Conservation (phyloP, 2,329 filamentous ascomycete genomes). For the Venturia effusa region DNA sequence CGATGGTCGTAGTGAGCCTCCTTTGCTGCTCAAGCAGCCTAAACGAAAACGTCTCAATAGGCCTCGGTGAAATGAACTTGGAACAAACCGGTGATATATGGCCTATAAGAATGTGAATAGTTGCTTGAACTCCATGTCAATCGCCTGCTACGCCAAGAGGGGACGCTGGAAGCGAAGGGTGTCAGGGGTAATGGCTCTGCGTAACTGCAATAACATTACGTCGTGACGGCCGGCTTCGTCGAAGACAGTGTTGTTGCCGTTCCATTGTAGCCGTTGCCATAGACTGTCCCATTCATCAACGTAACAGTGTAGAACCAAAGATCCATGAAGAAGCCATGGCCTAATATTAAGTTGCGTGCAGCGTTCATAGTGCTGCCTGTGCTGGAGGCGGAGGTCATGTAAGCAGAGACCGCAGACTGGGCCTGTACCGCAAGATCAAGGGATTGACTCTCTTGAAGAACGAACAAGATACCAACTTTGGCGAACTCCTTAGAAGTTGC, state of each 20-base stretch:
- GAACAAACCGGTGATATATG: background rate
- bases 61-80: too few species aligned
- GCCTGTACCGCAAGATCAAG: constrained; percentile 31
- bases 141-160: background rate
- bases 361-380: constrained; percentile 14
- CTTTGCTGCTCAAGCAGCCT: background rate
- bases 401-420: constrained; percentile 31
- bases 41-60: background rate
- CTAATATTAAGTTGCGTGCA: constrained; percentile 19
- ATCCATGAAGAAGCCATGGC: constrained; percentile 16
- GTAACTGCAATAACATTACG: background rate
- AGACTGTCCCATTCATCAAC: constrained; percentile 10
- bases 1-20: background rate
- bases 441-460: constrained; percentile 31
- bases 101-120: background rate
- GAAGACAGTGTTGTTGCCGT: background rate
- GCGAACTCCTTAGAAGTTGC: constrained; percentile 33
- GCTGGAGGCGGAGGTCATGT: constrained; percentile 17
- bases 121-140: too few species aligned
- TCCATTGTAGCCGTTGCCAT: constrained; percentile 10
- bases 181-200: background rate
- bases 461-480: constrained; percentile 32
- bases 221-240: background rate
- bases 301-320: constrained; percentile 9
- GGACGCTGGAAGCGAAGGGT: background rate